phyloP scores from a whole-genome alignment of 371 early-diverging fungal species.

The Actinomucor elegans region DNA sequence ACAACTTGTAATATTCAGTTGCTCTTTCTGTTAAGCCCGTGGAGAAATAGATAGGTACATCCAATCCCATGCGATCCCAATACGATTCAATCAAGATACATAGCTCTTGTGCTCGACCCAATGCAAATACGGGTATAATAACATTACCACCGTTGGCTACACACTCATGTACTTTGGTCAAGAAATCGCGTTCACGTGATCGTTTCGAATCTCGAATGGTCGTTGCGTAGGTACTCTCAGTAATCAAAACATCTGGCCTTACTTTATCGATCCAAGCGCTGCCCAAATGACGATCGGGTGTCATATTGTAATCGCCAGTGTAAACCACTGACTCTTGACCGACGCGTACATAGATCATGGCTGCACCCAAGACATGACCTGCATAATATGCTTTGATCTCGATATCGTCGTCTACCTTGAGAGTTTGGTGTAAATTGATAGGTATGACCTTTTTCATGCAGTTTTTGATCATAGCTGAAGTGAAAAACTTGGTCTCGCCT shows the following conservation, averaged over 20 bases:
- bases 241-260: constrained; percentile 89
- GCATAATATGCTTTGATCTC: constrained; percentile 95
- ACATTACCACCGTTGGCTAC: constrained; percentile 90
- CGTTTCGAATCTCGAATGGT: constrained; percentile 93
- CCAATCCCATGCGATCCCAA: constrained; percentile 92
- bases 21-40: constrained; percentile 94
- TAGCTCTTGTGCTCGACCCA: constrained; percentile 96
- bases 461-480: constrained; percentile 77
- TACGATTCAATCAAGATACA: constrained; percentile 93
- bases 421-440: constrained; percentile 86
- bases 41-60: constrained; percentile 90
- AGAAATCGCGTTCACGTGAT: constrained; percentile 89
- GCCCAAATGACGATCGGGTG: constrained; percentile 94
- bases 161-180: constrained; percentile 89
- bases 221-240: constrained; percentile 96
- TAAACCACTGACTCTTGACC: constrained; percentile 88
- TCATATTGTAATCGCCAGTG: constrained; percentile 98
- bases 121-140: constrained; percentile 94
- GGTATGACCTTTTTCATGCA: constrained; percentile 92
- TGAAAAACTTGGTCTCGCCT: constrained; percentile 88
- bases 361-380: constrained; percentile 98
- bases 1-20: constrained; percentile 92
- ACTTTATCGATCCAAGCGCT: constrained; percentile 93
- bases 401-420: constrained; percentile 79
- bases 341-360: constrained; percentile 89